These are phyloP conservation scores for Kandelia obovata DNA, from an alignment of 345 rosid species.

Conservation along the genomic window DNA sequence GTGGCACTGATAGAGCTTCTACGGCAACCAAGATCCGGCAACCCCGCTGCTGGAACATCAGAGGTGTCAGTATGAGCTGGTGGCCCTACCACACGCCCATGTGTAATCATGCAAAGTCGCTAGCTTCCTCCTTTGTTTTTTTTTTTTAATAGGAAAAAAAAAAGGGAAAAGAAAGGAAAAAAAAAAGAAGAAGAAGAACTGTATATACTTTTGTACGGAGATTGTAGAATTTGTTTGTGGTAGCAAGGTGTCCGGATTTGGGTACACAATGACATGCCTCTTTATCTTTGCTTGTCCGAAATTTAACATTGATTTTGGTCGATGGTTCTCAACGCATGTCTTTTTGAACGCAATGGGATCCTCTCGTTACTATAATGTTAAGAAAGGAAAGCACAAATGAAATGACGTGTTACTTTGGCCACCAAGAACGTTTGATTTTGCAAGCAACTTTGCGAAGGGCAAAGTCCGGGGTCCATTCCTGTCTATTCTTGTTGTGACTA, in stretches of 20 bases:
- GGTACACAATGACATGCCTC: no score
- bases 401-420: no score
- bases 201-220: conserved; percentile 10
- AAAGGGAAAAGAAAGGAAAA: background rate
- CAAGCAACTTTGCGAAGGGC: background rate
- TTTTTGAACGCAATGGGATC: no score
- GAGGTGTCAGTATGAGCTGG: conserved; percentile 32
- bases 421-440: no score
- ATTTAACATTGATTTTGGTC: background rate
- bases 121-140: background rate
- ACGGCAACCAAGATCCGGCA: conserved; percentile 87
- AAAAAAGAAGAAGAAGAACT: background rate
- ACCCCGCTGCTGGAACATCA: conserved; percentile 49
- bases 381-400: no score
- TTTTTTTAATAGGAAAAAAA: background rate
- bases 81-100: conserved; percentile 21
- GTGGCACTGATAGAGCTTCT: conserved; percentile 68
- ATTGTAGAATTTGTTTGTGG: background rate
- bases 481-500: background rate
- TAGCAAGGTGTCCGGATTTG: conserved; percentile 7
- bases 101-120: conserved; percentile 15
- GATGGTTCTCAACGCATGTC: no score
- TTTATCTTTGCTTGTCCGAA: background rate
- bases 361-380: no score
- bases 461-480: background rate